A percentile compares a stretch with the other conserved stretches of the same genome.
phyloP scores from a whole-genome alignment of 169 alveolate species.

The Eimeria brunetti region DNA sequence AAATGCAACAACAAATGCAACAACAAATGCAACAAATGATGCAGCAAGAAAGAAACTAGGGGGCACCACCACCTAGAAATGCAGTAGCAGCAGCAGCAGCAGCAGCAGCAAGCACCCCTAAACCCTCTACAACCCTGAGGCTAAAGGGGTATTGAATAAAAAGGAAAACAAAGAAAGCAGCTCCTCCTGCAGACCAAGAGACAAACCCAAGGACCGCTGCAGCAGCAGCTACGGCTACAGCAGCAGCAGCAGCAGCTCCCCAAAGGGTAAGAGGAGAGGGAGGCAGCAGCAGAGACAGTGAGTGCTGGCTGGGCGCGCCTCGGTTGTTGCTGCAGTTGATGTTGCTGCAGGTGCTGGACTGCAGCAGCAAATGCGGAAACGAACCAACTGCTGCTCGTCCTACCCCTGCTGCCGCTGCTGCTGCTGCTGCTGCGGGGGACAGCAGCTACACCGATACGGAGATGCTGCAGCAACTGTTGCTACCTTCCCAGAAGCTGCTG shows the following conservation, averaged over 20 bases:
- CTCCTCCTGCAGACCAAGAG: not conserved
- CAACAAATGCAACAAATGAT: no score
- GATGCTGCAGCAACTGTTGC: conserved; percentile 15
- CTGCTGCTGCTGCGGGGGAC: conserved; percentile 45
- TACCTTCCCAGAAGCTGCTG: not conserved
- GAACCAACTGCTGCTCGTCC: not conserved
- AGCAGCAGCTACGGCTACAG: no score
- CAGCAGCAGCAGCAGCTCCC: not conserved
- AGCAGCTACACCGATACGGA: not conserved
- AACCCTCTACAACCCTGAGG: not conserved
- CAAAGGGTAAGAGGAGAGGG: not conserved
- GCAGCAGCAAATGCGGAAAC: not conserved
- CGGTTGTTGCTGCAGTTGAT: not conserved
- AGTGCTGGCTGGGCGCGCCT: not conserved
- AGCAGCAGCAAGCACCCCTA: conserved; percentile 17
- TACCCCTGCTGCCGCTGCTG: not conserved
- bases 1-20: no score
- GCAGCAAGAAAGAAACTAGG: no score
- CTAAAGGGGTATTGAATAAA: not conserved
- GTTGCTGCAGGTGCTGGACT: not conserved
- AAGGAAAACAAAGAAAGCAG: not conserved
- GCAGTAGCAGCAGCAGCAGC: conserved; percentile 19
- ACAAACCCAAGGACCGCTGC: not conserved
- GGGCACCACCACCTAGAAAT: no score
- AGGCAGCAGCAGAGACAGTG: not conserved